Conservation (phyloP, 1,284 basidiomycete genomes). For the Ceratobasidium sp. region DNA sequence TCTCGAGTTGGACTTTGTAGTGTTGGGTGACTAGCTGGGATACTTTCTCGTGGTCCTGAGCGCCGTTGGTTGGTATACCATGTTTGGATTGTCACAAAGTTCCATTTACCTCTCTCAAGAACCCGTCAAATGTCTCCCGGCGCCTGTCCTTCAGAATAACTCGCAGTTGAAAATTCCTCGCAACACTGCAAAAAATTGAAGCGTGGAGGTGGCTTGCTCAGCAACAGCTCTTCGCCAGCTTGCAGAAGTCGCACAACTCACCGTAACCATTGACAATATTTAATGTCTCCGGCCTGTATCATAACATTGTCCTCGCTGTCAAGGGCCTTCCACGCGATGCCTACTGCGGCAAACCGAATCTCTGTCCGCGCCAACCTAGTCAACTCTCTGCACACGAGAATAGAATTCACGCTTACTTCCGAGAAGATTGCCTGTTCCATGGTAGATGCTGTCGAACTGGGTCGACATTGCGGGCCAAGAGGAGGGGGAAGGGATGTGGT, state of each 20-base stretch:
- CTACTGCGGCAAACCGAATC: conserved; percentile 84
- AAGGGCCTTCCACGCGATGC: conserved; percentile 85
- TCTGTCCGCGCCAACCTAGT: conserved; percentile 57
- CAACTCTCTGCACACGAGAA: not conserved
- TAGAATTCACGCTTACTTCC: conserved; percentile 70
- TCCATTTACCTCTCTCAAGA: conserved; percentile 79
- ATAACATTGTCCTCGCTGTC: conserved; percentile 70
- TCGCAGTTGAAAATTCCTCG: conserved; percentile 89
- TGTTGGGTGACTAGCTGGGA: conserved; percentile 80
- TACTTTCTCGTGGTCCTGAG: conserved; percentile 82
- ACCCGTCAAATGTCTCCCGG: conserved; percentile 90
- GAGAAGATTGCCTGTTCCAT: conserved; percentile 72
- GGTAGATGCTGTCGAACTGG: conserved; percentile 85
- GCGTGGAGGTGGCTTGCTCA: not conserved
- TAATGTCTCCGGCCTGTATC: conserved; percentile 77
- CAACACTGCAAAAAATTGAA: conserved; percentile 65
- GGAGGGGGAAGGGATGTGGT: conserved; percentile 12
- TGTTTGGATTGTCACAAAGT: not conserved
- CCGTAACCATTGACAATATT: conserved; percentile 86
- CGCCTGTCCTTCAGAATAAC: conserved; percentile 76
- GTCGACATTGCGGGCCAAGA: conserved; percentile 49
- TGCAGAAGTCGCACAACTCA: conserved; percentile 45
- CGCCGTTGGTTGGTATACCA: not conserved
- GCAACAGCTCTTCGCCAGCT: not conserved
- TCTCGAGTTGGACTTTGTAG: conserved; percentile 86